Evolutionary conservation across 148 eudicot species (phyloP), one percentile per base, ranked within the genome.

Genomic region (Rhododendron vialii): DNA sequence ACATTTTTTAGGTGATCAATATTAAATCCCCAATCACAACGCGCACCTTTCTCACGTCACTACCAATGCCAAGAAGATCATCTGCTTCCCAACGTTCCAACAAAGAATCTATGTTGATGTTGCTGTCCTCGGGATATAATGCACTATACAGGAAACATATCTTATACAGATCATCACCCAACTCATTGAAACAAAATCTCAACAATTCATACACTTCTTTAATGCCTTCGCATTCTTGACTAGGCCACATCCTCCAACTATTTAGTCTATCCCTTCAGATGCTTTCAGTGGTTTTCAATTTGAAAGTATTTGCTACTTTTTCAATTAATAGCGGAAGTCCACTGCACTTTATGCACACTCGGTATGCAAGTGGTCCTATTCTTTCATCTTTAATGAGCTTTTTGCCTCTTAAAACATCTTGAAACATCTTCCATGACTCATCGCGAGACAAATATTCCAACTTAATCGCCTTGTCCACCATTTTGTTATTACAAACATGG

Each of bases 71-170:
- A n/a, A 53, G 86, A 43, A 85, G 65, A 38, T 61, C 50, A 43
- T 78, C 86, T 2, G 83, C 76, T 14, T 12, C 76, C 83, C 82
- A 85, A 43, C 82, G 41, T 14, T 78, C 67, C 57, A 85, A 41
- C 74, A 85, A 57, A 26, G 45, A 17, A 30, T 85, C 75, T 53
- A 15, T 24, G 17, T 79, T 41, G 30, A 85, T 78, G 53, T 85
- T 63, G 17, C 75, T 78, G 15, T 79, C 87, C 28, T 79, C 87
- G 20, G 30, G 83, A 85, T 85, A 85, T 41, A 85, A 80, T 7
- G 87, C 83, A 80, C 78, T 36, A 28, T 79, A 85, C 30, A 85
- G 87, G 67, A 85, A 85, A 59, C 87, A 80, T 7, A 33, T 48
- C 38, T 80, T 38, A 38, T 38, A 38, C 41, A 0, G 0, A 4